Evolutionary conservation across 768 basidiomycete genomes (phyloP).

Genomic region (Mrakia hoshinonis): DNA sequence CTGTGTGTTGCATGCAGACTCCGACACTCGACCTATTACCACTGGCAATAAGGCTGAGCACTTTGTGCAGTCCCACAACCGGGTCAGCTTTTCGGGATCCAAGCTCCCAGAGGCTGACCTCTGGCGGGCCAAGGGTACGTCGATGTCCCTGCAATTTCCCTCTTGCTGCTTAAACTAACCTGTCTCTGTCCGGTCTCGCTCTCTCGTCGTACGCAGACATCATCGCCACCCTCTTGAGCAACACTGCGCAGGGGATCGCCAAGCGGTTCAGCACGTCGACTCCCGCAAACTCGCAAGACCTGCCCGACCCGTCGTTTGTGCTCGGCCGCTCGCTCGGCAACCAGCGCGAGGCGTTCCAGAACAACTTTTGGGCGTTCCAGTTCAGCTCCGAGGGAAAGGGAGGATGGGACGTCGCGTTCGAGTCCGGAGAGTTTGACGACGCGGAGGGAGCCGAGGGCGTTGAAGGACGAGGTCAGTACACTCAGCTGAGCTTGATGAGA

Average conservation of each 20-base stretch:
- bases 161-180: not conserved
- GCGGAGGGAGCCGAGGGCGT: conserved; percentile 41
- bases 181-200: not conserved
- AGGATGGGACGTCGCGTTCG: conserved; percentile 81
- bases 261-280: conserved; percentile 45
- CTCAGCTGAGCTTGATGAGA: not conserved
- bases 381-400: conserved; percentile 76
- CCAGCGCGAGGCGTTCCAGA: conserved; percentile 51
- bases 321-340: conserved; percentile 60
- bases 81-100: conserved; percentile 61
- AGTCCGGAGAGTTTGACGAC: conserved; percentile 47
- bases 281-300: conserved; percentile 28
- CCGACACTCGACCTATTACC: conserved; percentile 51
- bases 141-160: conserved; percentile 10
- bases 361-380: conserved; percentile 76
- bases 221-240: conserved; percentile 40
- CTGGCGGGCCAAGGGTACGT: conserved; percentile 79
- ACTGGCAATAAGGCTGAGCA: conserved; percentile 52
- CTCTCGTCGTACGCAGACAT: conserved; percentile 40
- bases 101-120: conserved; percentile 54
- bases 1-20: conserved; percentile 44
- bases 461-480: not conserved
- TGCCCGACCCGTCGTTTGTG: conserved; percentile 72
- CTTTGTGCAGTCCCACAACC: conserved; percentile 58
- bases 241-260: conserved; percentile 50